A percentile compares a stretch with the other conserved stretches of the same genome.
Conservation (phyloP, 768 basidiomycete species). For the Postia placenta region DNA sequence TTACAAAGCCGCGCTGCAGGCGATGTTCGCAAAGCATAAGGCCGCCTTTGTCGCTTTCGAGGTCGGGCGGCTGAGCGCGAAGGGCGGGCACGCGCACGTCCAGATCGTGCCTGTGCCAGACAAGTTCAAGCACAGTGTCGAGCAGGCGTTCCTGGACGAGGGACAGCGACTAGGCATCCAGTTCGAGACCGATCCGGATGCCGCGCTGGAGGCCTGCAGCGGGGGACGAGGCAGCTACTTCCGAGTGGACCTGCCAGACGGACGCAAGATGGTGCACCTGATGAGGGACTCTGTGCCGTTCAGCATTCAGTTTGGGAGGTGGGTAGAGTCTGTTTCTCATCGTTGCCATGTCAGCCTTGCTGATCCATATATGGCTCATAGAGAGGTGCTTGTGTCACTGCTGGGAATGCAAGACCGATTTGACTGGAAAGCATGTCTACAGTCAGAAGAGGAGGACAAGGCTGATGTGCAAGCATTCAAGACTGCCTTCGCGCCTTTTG, state of each 20-base stretch:
- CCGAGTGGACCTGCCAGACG: slow-evolving; percentile 84
- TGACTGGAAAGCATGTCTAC: slow-evolving; percentile 89
- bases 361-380: slow-evolving; percentile 23
- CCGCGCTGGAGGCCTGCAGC: slow-evolving; percentile 45
- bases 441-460: slow-evolving; percentile 80
- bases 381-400: slow-evolving; percentile 77
- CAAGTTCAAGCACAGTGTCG: slow-evolving; percentile 56
- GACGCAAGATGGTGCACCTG: slow-evolving; percentile 79
- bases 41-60: slow-evolving; percentile 79
- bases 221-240: slow-evolving; percentile 74
- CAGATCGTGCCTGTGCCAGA: slow-evolving; percentile 78
- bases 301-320: slow-evolving; percentile 93
- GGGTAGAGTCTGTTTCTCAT: too few species aligned
- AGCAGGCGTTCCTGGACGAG: slow-evolving; percentile 65
- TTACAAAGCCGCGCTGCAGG: slow-evolving; percentile 71
- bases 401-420: slow-evolving; percentile 69
- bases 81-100: slow-evolving; percentile 92
- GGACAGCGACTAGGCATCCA: slow-evolving; percentile 62
- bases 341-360: too few species aligned
- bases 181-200: slow-evolving; percentile 68
- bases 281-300: slow-evolving; percentile 76
- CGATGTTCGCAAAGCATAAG: slow-evolving; percentile 65
- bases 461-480: slow-evolving; percentile 84
- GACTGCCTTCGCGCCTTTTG: slow-evolving; percentile 69
- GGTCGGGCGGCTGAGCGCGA: slow-evolving; percentile 73